These are phyloP conservation scores for Colletotrichum sp. DNA, from an alignment of 2,329 filamentous ascomycete genomes.

Conservation along the genomic window DNA sequence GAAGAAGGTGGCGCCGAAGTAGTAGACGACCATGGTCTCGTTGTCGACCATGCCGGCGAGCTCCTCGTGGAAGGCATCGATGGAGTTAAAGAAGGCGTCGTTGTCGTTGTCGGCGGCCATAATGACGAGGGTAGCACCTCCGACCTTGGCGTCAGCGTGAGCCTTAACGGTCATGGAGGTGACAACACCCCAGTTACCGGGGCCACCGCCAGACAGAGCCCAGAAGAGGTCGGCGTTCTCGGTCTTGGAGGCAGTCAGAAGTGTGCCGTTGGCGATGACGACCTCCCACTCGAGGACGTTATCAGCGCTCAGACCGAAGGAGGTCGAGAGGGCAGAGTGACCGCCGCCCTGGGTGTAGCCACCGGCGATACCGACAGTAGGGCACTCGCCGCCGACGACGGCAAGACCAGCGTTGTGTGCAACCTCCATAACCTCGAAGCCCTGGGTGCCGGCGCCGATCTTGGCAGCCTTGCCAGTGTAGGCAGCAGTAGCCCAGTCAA, in stretches of 20 bases:
- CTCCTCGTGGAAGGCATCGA: constrained; percentile 32
- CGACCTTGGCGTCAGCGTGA: constrained; percentile 36
- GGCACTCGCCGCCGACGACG: constrained; percentile 49
- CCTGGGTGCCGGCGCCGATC: constrained; percentile 58
- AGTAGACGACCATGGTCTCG: constrained; percentile 55
- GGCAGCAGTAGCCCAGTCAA: constrained; percentile 28
- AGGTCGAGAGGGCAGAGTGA: constrained; percentile 56
- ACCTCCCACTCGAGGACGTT: constrained; percentile 56
- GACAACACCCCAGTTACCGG: constrained; percentile 46
- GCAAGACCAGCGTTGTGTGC: constrained; percentile 6
- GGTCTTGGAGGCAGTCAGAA: constrained; percentile 45
- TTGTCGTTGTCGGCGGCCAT: constrained; percentile 30
- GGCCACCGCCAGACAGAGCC: constrained; percentile 53
- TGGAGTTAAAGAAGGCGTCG: constrained; percentile 36
- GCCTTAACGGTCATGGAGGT: constrained; percentile 40
- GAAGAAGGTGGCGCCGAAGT: constrained; percentile 52
- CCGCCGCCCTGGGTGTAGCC: constrained; percentile 67
- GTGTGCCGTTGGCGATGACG: constrained; percentile 49
- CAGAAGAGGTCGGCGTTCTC: constrained; percentile 53
- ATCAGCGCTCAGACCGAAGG: constrained; percentile 63
- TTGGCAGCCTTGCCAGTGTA: constrained; percentile 34
- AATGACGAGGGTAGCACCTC: constrained; percentile 34
- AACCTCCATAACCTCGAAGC: constrained; percentile 41
- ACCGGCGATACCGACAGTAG: constrained; percentile 63
- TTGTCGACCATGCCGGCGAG: constrained; percentile 53